Evolutionary conservation across 148 eudicot genomes (phyloP).

Genomic region (Cornus controversa): DNA sequence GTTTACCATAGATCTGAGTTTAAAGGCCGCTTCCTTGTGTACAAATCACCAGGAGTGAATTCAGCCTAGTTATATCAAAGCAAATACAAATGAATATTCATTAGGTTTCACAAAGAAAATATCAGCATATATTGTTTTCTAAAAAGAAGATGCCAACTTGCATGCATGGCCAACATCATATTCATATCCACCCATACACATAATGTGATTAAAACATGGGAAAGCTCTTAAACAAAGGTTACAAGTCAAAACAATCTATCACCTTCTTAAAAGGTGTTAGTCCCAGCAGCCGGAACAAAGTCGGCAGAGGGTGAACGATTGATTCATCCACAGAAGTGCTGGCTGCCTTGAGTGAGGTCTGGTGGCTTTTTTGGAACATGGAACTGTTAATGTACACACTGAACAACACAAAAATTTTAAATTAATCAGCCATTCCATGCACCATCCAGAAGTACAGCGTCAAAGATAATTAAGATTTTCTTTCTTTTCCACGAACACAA

Average conservation of each 20-base stretch:
- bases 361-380: slow-evolving; percentile 66
- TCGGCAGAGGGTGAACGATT: slow-evolving; percentile 79
- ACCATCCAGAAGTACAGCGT: background rate
- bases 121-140: background rate
- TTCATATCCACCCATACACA: background rate
- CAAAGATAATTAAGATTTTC: too few relatives aligned
- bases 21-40: slow-evolving; percentile 72
- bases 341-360: slow-evolving; percentile 64
- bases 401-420: slow-evolving; percentile 16
- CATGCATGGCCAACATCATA: background rate
- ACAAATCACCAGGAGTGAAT: slow-evolving; percentile 83
- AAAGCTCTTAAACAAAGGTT: background rate
- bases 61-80: slow-evolving; percentile 55
- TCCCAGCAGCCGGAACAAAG: slow-evolving; percentile 69
- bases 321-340: slow-evolving; percentile 59
- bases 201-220: background rate
- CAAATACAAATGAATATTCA: slow-evolving; percentile 7
- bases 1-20: slow-evolving; percentile 50
- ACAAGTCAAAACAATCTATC: slow-evolving; percentile 4
- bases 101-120: background rate
- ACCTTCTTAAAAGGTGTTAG: slow-evolving; percentile 85
- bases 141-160: background rate
- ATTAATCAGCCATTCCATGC: background rate
- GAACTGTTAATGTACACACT: slow-evolving; percentile 84
- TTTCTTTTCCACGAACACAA: background rate